Evolutionary conservation across 345 rosid genomes (phyloP).

Genomic region (Ceriops zippeliana): DNA sequence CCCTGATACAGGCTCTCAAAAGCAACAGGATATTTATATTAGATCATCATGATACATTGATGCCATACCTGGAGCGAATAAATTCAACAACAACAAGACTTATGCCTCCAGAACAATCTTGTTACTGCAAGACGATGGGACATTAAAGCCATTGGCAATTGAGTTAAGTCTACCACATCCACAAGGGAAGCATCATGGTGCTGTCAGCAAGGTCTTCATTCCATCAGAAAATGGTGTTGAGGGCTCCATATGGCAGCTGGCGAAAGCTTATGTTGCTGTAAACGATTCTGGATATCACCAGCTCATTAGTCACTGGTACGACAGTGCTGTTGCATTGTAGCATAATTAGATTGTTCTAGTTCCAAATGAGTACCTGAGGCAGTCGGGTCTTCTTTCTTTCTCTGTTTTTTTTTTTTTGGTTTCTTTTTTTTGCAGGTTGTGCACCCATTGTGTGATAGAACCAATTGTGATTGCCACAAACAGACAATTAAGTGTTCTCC

Average conservation of each 20-base stretch:
- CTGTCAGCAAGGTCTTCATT: constrained; percentile 68
- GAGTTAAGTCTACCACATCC: constrained; percentile 88
- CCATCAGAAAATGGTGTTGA: constrained; percentile 59
- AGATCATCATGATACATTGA: constrained; percentile 76
- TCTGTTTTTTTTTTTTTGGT: no score
- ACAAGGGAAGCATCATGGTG: constrained; percentile 64
- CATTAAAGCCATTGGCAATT: constrained; percentile 72
- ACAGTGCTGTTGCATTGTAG: constrained; percentile 2
- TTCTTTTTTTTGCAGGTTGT: constrained; percentile 47
- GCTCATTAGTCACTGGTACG: constrained; percentile 87
- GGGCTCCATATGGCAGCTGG: constrained; percentile 79
- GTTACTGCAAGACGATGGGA: constrained; percentile 62
- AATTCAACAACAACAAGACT: constrained; percentile 75
- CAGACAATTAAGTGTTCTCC: constrained; percentile 74
- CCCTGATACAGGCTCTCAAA: constrained; percentile 46
- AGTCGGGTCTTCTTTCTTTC: no score
- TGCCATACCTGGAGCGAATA: constrained; percentile 63
- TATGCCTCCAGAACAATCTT: constrained; percentile 77
- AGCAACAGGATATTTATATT: constrained; percentile 59
- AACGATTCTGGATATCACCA: constrained; percentile 93
- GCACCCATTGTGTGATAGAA: constrained; percentile 84
- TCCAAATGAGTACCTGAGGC: background rate
- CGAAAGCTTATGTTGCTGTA: constrained; percentile 84
- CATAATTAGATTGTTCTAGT: background rate
- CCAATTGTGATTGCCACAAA: constrained; percentile 82